Base-by-base conservation (phyloP, 192 early-diverging fungal species). In the Dispira parvispora region DNA sequence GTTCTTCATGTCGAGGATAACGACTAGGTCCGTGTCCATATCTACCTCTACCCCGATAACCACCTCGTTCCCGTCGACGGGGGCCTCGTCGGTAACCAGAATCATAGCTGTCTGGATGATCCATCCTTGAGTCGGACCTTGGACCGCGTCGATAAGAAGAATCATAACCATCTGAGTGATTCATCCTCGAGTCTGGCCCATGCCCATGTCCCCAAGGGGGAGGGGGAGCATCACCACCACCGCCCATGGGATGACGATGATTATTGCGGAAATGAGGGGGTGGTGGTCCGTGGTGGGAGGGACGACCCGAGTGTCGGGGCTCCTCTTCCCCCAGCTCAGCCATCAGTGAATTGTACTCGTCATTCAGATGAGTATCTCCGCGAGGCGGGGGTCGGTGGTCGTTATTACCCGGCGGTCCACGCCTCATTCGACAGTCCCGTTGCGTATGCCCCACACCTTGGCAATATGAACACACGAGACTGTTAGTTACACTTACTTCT, bases 301-400 rank as follows among this genome's bases (percentile, higher is more conserved):
- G 4, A 3, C 49, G 23, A 23, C 16, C 16, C 49, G n/a, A 18
- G 49, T 20, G 49, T 50, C 23, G 49, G 5, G 74, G 68, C 25
- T 75, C 75, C 12, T 69, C 63, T 64, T 85, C 88, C 57, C 89
- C 90, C 18, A 98, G 70, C 70, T 98, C 95, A 26, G 90, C 92
- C 93, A 98, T 96, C 54, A 98, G 74, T 62, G 78, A 91, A 55
- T 86, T 74, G 63, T 95, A 95, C 71, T 98, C 93, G 8, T 77
- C 77, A 68, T 96, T 92, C 11, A 96, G 72, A 78, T 90, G 84
- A 65, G 86, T 79, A 63, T 95, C 88, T 16, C 88, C 76, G 49
- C 92, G 81, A 38, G 81, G 78, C 1, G 89, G 85, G 63, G 79
- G 71, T 43, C 81, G 75, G 64, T 88, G 66, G 1, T 80, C 80